These are phyloP conservation scores for Mycena haematopus DNA, from an alignment of 768 basidiomycete species.

Conservation along the genomic window DNA sequence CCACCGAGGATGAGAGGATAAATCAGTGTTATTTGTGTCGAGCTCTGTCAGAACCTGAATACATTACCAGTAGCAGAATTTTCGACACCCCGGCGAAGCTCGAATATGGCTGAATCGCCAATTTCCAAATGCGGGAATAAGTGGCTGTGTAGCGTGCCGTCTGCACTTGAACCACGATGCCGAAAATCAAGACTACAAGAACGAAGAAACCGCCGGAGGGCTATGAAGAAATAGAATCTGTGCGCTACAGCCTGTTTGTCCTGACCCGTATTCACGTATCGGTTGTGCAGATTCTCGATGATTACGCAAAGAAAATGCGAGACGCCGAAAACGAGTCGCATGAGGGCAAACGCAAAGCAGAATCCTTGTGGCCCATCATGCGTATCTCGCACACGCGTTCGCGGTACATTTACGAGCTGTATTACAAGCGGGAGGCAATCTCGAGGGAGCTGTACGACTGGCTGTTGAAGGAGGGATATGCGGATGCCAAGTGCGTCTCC, in stretches of 20 bases:
- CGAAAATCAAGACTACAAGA: conserved; percentile 90
- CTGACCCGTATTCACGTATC: conserved; percentile 11
- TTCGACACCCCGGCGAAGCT: too few relatives aligned
- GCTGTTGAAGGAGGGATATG: conserved; percentile 96
- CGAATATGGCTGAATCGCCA: too few relatives aligned
- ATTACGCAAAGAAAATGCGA: conserved; percentile 99
- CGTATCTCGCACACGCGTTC: conserved; percentile 96
- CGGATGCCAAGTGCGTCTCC: conserved; percentile 85
- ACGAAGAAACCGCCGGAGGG: conserved; percentile 96
- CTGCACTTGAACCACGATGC: conserved; percentile 59
- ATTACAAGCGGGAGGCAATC: conserved; percentile 98
- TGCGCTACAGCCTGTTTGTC: conserved; percentile 40
- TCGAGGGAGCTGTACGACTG: conserved; percentile 94
- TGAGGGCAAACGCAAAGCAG: conserved; percentile 95
- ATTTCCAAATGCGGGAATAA: neutral
- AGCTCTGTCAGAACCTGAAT: too few relatives aligned
- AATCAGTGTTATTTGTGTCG: too few relatives aligned
- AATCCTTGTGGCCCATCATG: conserved; percentile 98
- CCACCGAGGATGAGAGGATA: too few relatives aligned
- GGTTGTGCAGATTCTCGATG: conserved; percentile 82
- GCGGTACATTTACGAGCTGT: conserved; percentile 96
- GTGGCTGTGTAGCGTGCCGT: neutral
- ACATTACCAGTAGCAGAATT: too few relatives aligned
- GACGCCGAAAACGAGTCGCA: conserved; percentile 99
- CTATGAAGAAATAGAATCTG: conserved; percentile 90